Conservation (phyloP, 2,329 filamentous ascomycete species). For the Aspergillus sp. region DNA sequence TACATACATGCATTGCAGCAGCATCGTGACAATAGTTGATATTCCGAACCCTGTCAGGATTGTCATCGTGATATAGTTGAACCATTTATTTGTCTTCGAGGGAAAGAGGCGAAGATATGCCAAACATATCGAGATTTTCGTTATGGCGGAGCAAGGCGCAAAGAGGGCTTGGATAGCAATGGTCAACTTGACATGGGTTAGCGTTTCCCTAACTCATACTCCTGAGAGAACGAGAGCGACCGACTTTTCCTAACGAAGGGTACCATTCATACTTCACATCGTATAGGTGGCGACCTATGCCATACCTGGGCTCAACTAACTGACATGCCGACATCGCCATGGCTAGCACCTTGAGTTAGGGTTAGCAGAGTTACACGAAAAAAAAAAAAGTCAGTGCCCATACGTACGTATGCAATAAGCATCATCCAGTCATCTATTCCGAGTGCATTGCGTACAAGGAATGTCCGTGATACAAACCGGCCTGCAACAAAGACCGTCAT, state of each 20-base stretch:
- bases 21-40: background rate
- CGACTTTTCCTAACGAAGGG: background rate
- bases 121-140: constrained; percentile 5
- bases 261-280: constrained; percentile 1
- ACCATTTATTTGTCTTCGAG: constrained; percentile 3
- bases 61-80: background rate
- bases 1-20: constrained; percentile 4
- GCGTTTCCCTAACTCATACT: background rate
- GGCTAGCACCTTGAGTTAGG: background rate
- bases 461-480: background rate
- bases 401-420: constrained; percentile 3
- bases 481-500: constrained; percentile 1
- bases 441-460: constrained; percentile 2
- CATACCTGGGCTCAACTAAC: background rate
- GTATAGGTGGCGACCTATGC: constrained; percentile 3
- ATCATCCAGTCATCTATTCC: constrained; percentile 8
- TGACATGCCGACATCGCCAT: constrained; percentile 3
- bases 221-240: background rate
- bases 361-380: background rate
- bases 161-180: background rate
- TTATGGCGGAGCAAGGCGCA: constrained; percentile 1
- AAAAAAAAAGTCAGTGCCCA: background rate
- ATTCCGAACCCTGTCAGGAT: background rate
- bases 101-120: constrained; percentile 7
- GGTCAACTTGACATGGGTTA: background rate